Base-by-base conservation (phyloP, 495 filamentous ascomycete species). In the Cercophora samala region DNA sequence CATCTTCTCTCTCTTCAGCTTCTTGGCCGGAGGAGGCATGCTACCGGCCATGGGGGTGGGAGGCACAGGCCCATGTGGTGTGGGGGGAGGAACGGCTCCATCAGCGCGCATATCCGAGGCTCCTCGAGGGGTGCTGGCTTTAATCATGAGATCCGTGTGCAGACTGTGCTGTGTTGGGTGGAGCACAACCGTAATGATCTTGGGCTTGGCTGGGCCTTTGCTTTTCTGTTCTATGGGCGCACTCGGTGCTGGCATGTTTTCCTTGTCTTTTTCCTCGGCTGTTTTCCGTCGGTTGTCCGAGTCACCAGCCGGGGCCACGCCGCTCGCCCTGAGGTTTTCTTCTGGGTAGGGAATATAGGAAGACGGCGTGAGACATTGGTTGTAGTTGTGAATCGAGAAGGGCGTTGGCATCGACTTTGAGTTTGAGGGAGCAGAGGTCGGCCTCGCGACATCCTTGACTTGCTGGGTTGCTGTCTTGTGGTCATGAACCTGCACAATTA, bases 401-500 rank as follows among this genome's bases (percentile, higher is more conserved):
- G 90, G 90, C 0, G 83, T 82, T 21, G 71, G 69, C 42, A 89
- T 89, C 64, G 79, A 87, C 56, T 87, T 84, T 61, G 85, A 85
- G 37, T 46, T 46, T 9, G 37, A 46, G 15, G 37, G 37, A 18
- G 37, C 37, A 8, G 85, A 80, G 25, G 80, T 72, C 6, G 78
- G 84, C 62, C 78, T 77, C n/a, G 85, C 84, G 23, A 86, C 78
- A 61, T 88, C 87, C 76, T 75, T 86, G 69, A 81, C 26, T 18
- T 23, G 79, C 55, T 87, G 82, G 32, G 86, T 83, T 2, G 81
- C 83, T 5, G 90, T 89, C 62, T 88, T 89, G 77, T 97, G 90
- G 78, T 97, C 91, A 67, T 95, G 84, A 4, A 97, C 82, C 74
- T 96, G 88, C 56, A 98, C 93, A 68, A 99, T 98, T 61, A 99